Percentiles rank a stretch among this genome's conserved stretches.
These are phyloP conservation scores for Paraglomus brasilianum DNA, from an alignment of 192 early-diverging fungal genomes.

Conservation along the genomic window DNA sequence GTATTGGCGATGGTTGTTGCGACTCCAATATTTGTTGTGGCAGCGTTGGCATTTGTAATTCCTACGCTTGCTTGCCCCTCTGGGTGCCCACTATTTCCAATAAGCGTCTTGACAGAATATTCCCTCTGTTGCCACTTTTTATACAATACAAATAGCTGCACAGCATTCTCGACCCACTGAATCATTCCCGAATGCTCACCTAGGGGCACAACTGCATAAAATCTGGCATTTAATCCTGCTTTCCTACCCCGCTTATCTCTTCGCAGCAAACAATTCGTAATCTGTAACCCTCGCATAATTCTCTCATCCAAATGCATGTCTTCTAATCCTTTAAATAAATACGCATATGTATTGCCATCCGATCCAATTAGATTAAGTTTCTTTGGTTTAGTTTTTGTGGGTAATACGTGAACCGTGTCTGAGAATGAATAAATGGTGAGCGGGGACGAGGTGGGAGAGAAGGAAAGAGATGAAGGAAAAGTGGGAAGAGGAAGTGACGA, in stretches of 20 bases:
- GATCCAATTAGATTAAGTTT: constrained; percentile 63
- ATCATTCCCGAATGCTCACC: constrained; percentile 89
- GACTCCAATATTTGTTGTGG: constrained; percentile 33
- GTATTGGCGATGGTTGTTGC: constrained; percentile 35
- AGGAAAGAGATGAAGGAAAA: constrained; percentile 14
- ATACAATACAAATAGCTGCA: constrained; percentile 75
- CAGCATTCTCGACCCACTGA: constrained; percentile 88
- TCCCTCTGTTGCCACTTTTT: constrained; percentile 77
- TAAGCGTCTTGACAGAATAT: constrained; percentile 54
- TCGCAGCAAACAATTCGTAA: constrained; percentile 59
- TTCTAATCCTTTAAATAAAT: constrained; percentile 90
- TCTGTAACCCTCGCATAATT: constrained; percentile 77
- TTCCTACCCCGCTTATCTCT: constrained; percentile 48
- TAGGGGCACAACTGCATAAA: constrained; percentile 80
- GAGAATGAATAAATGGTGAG: constrained; percentile 56
- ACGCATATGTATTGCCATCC: constrained; percentile 61
- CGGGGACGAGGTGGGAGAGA: background rate
- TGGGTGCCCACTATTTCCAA: constrained; percentile 27
- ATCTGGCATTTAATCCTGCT: constrained; percentile 41
- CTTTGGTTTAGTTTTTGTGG: constrained; percentile 93
- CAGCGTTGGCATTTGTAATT: constrained; percentile 12
- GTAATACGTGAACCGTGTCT: constrained; percentile 53
- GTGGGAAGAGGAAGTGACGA: constrained; percentile 56
- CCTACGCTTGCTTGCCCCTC: constrained; percentile 41
- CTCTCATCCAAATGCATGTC: constrained; percentile 92